phyloP scores from a whole-genome alignment of 352 stramenopile genomes.

The Halophytophthora polymorphica region DNA sequence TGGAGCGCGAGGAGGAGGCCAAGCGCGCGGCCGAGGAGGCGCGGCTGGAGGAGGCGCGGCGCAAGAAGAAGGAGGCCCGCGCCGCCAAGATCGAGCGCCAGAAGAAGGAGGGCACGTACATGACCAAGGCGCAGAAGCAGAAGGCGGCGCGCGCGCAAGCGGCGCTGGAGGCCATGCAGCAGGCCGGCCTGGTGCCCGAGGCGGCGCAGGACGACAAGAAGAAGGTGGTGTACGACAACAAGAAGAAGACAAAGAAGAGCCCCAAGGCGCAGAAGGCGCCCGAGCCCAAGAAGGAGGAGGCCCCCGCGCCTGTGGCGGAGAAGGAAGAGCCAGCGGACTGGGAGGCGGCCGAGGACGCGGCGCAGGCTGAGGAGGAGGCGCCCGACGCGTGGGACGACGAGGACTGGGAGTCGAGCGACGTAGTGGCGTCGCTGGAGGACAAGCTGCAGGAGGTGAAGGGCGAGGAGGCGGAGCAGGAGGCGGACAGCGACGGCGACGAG shows the following conservation, averaged over 20 bases:
- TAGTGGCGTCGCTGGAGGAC: conserved; percentile 75
- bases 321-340: conserved; percentile 50
- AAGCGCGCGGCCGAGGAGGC: conserved; percentile 41
- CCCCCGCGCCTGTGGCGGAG: too few relatives aligned
- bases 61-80: conserved; percentile 84
- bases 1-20: conserved; percentile 69
- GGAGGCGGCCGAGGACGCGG: conserved; percentile 49
- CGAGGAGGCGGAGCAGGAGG: conserved; percentile 21
- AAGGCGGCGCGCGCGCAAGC: conserved; percentile 89
- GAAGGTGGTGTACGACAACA: conserved; percentile 90
- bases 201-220: conserved; percentile 76
- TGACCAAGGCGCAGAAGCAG: conserved; percentile 98
- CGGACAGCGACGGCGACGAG: conserved; percentile 87
- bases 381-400: conserved; percentile 83
- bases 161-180: conserved; percentile 90
- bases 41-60: conserved; percentile 55
- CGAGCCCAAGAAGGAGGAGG: conserved; percentile 27
- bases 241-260: conserved; percentile 84
- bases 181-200: conserved; percentile 82
- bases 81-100: conserved; percentile 90
- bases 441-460: conserved; percentile 68
- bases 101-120: conserved; percentile 97
- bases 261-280: conserved; percentile 29
- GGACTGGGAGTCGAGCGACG: conserved; percentile 77
- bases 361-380: conserved; percentile 42